These are phyloP conservation scores for Micractinium conductrix DNA, from an alignment of 139 green algal species.

Conservation along the genomic window DNA sequence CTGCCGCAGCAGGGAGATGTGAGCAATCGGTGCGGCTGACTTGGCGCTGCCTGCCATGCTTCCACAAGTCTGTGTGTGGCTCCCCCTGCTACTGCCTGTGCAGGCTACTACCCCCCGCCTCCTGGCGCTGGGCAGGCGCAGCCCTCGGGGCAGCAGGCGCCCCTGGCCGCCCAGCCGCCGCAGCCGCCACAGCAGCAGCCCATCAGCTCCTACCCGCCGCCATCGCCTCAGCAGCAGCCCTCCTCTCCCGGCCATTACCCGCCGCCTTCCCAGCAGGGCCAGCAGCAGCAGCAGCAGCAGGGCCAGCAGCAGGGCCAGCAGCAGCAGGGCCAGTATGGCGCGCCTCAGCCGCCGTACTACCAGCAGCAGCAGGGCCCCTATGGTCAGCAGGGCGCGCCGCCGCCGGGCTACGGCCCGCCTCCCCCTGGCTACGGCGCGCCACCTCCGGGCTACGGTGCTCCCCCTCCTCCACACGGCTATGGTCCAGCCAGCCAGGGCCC, in stretches of 20 bases:
- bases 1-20: too few species aligned
- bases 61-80: too few species aligned
- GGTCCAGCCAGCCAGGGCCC: too few species aligned
- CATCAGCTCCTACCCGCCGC: neutral
- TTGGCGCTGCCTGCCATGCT: neutral
- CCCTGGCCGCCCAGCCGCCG: neutral
- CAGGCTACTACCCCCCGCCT: constrained; percentile 3
- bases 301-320: neutral
- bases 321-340: neutral
- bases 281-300: constrained; percentile 12
- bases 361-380: neutral
- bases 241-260: neutral
- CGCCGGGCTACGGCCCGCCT: neutral
- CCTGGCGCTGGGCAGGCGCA: neutral
- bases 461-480: too few species aligned
- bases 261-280: neutral
- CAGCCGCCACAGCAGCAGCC: neutral
- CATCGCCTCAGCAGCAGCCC: neutral
- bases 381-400: neutral
- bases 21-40: neutral
- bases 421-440: neutral
- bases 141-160: neutral
- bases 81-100: neutral
- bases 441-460: neutral
- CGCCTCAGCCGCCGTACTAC: neutral